Base-by-base conservation (phyloP, 768 basidiomycete genomes). In the Clavulina sp. region DNA sequence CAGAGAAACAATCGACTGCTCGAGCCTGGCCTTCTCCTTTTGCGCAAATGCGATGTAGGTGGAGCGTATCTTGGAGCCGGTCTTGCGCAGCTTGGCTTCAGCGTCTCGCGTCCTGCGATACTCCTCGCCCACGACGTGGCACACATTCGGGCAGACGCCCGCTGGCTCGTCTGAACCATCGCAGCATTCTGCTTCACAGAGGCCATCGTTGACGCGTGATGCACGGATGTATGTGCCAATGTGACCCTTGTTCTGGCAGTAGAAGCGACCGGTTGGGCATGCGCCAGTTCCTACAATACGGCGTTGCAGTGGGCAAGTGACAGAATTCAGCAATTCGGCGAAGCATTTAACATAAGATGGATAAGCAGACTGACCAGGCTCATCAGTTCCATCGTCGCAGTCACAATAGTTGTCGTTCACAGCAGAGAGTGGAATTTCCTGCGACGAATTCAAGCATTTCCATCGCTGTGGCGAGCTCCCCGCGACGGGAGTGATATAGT, bases 351-450 rank as follows among this genome's bases (percentile, higher is more conserved):
- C n/a, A 46, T 7, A 46, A 46, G 34, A 7, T 7, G 34, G 34
- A 38, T 19, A 38, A 43, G 40, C n/a, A 26, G 13, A 59, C 59
- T 38, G 51, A 81, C 91, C 91, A 63, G 91, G 91, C 63, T 96
- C 91, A 57, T 96, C 91, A 57, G 84, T 89, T n/a, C 89, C 89
- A 60, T 95, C 91, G 29, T 72, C 70, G 61, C 91, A 96, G 67
- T 96, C 91, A 61, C 91, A 96, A 60, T 80, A 88, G 65, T 96
- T 89, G 61, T 96, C 87, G 63, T 96, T 95, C 24, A 95, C 79
- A 19, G 83, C 78, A 31, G 68, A 65, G 79, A 80, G 88, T 2
- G 80, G 67, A 56, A 96, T 86, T 55, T 76, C 72, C 60, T 79
- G 80, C 0, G 77, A 80, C 21, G 80, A 82, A 59, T 91, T 81